Conservation (phyloP, 2,329 filamentous ascomycete genomes). For the Triangularia verruculosa region DNA sequence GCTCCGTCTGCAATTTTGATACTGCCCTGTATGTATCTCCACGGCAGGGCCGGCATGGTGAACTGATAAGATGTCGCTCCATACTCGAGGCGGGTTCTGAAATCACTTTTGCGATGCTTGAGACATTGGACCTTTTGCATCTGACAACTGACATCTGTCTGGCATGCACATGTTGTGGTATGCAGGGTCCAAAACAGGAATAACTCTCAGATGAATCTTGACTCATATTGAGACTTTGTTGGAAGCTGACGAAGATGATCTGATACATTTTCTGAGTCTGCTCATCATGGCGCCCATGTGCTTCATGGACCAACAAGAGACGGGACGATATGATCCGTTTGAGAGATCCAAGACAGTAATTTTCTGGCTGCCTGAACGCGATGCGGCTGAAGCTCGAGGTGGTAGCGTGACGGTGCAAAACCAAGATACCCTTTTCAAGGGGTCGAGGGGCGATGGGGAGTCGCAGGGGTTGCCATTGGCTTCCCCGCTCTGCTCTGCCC, state of each 20-base stretch:
- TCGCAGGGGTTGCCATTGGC: background rate
- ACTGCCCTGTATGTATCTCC: background rate
- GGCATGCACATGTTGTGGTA: background rate
- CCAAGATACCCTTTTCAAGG: background rate
- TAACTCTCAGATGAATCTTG: background rate
- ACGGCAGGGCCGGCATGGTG: background rate
- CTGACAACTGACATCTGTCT: background rate
- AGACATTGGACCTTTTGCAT: background rate
- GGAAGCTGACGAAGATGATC: background rate
- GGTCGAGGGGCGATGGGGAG: background rate
- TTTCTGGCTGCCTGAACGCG: background rate
- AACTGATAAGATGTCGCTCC: background rate
- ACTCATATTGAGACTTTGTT: conserved; percentile 1
- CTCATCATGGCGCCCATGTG: background rate
- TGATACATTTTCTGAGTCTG: background rate
- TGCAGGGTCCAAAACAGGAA: background rate
- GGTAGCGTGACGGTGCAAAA: background rate
- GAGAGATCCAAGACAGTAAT: background rate
- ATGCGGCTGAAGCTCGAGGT: background rate
- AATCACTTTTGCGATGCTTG: background rate
- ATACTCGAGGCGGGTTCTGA: background rate
- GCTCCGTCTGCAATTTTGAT: background rate
- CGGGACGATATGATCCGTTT: background rate
- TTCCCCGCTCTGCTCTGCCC: background rate
- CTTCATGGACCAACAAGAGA: background rate